phyloP scores from a whole-genome alignment of 306 rosid genomes.

The Malus sieversii region DNA sequence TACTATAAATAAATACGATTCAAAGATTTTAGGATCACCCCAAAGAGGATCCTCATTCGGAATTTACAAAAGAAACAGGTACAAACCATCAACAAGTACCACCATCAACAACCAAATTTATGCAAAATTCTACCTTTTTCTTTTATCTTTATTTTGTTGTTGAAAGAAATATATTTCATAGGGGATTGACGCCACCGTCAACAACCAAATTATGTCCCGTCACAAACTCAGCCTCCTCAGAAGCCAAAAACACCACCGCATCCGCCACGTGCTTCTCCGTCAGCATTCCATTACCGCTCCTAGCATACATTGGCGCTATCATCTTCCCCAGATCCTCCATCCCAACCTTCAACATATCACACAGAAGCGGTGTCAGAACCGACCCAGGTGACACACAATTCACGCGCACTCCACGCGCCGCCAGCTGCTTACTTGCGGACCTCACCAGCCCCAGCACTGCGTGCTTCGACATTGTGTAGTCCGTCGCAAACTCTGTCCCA shows the following conservation, averaged over 20 bases:
- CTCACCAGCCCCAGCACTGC: slow-evolving; percentile 30
- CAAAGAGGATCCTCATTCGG: too few species aligned
- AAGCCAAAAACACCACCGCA: slow-evolving; percentile 15
- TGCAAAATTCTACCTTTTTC: too few species aligned
- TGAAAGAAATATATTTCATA: too few species aligned
- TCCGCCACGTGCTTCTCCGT: slow-evolving; percentile 4
- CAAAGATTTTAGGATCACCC: too few species aligned
- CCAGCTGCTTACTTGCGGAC: slow-evolving; percentile 29
- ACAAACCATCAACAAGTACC: too few species aligned
- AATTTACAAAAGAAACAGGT: too few species aligned
- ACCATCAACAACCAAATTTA: too few species aligned
- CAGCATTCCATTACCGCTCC: neutral
- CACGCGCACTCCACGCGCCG: slow-evolving; percentile 16
- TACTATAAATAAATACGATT: too few species aligned
- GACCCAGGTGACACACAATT: slow-evolving; percentile 16
- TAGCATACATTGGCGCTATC: neutral
- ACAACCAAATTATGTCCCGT: slow-evolving; percentile 21
- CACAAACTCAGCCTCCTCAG: slow-evolving; percentile 15
- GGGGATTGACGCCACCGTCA: slow-evolving; percentile 11
- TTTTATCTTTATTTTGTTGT: too few species aligned
- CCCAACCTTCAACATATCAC: neutral
- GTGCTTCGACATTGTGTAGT: slow-evolving; percentile 31
- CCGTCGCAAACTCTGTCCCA: neutral
- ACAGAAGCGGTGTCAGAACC: neutral
- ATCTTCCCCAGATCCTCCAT: neutral